phyloP scores from a whole-genome alignment of 2,329 filamentous ascomycete species.

The Dactylonectria estremocensis region DNA sequence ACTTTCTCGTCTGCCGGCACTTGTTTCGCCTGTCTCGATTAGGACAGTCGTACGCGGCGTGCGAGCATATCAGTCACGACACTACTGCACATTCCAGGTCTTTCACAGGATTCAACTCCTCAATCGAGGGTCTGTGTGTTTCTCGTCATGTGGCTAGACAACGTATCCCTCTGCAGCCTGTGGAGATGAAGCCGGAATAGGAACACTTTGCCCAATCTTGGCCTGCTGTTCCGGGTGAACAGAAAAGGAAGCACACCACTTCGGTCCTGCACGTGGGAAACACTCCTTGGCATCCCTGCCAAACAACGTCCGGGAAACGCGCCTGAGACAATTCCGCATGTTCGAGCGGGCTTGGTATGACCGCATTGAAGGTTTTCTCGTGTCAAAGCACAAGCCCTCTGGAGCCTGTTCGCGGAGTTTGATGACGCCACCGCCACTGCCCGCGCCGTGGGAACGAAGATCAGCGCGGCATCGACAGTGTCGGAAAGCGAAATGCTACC shows the following conservation, averaged over 20 bases:
- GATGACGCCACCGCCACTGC: not conserved
- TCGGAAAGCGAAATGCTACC: not conserved
- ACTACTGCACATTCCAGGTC: not conserved
- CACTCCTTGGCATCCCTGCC: constrained; percentile 17
- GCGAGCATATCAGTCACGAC: not conserved
- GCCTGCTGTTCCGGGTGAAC: not conserved
- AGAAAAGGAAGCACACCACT: not conserved
- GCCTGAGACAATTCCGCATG: not conserved
- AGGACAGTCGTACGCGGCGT: constrained; percentile 6
- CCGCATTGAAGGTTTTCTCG: not conserved
- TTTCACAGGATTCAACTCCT: not conserved
- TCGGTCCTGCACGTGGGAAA: constrained; percentile 21
- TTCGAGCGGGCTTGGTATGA: not conserved
- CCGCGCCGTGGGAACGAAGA: not conserved
- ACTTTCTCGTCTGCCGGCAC: constrained; percentile 10
- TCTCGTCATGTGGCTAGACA: not conserved
- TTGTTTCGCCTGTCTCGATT: constrained; percentile 17
- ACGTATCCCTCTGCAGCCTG: not conserved
- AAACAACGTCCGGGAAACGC: not conserved
- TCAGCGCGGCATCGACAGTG: not conserved
- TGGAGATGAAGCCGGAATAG: not conserved
- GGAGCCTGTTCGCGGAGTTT: not conserved
- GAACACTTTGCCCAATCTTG: not conserved
- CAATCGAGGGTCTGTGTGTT: not conserved
- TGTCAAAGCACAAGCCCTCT: not conserved